A percentile compares a stretch with the other conserved stretches of the same genome.
Evolutionary conservation across 495 filamentous ascomycete genomes (phyloP).

Genomic region (Haplographium delicatum): DNA sequence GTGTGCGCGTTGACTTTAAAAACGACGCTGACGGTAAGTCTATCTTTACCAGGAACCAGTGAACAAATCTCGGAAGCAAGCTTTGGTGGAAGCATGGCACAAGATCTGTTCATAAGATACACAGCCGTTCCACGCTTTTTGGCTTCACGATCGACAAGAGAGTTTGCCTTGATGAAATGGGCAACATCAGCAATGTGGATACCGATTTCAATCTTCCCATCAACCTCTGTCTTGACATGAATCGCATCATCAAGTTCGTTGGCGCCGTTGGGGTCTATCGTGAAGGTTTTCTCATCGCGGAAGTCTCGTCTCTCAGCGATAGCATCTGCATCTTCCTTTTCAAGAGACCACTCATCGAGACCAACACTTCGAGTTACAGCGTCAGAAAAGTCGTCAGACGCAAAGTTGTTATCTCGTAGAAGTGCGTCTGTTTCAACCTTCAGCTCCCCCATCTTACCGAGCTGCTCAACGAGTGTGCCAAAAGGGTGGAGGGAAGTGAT

Average conservation of each 20-base stretch:
- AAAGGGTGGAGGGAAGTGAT: slow-evolving; percentile 99
- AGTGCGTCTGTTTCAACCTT: slow-evolving; percentile 97
- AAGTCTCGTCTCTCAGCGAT: slow-evolving; percentile 82
- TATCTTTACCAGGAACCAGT: slow-evolving; percentile 76
- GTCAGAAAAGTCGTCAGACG: slow-evolving; percentile 94
- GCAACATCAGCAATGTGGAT: slow-evolving; percentile 94
- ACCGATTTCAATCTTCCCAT: slow-evolving; percentile 89
- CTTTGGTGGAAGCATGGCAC: slow-evolving; percentile 83
- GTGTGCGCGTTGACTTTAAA: slow-evolving; percentile 79
- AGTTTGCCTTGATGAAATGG: slow-evolving; percentile 95
- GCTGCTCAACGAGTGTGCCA: slow-evolving; percentile 92
- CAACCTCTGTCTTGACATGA: slow-evolving; percentile 74
- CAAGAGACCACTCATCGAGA: slow-evolving; percentile 84
- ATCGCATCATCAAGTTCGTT: slow-evolving; percentile 87
- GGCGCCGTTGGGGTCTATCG: slow-evolving; percentile 77
- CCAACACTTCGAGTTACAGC: slow-evolving; percentile 91
- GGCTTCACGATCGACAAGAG: slow-evolving; percentile 92
- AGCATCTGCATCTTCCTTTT: slow-evolving; percentile 70
- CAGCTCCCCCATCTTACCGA: slow-evolving; percentile 94
- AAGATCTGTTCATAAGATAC: slow-evolving; percentile 77
- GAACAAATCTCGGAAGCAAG: slow-evolving; percentile 84
- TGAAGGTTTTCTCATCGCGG: slow-evolving; percentile 84
- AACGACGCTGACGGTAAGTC: slow-evolving; percentile 86
- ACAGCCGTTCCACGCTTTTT: slow-evolving; percentile 97
- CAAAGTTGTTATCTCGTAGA: slow-evolving; percentile 96